Evolutionary conservation across 768 basidiomycete species (phyloP).

Genomic region (Pulveroboletus sp.): DNA sequence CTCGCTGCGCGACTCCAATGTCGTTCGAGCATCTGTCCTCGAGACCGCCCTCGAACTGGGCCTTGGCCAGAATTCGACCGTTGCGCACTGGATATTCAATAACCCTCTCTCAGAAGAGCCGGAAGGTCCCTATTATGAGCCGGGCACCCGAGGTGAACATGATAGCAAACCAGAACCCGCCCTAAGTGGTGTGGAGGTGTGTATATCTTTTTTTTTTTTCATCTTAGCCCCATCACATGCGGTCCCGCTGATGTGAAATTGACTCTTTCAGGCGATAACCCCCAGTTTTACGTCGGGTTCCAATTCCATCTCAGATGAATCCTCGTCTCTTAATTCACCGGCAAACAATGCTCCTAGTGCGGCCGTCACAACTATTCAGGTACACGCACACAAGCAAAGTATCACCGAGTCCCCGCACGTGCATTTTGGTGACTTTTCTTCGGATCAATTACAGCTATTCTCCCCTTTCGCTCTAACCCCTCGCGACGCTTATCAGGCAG

Average conservation of each 20-base stretch:
- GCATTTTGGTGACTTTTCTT: constrained; percentile 28
- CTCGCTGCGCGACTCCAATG: constrained; percentile 45
- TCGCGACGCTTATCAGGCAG: background rate
- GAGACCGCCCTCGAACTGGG: constrained; percentile 70
- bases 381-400: constrained; percentile 27
- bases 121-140: constrained; percentile 34
- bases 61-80: constrained; percentile 50
- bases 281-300: constrained; percentile 39
- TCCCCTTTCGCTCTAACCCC: constrained; percentile 19
- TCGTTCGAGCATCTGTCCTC: constrained; percentile 67
- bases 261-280: constrained; percentile 18
- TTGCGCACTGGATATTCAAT: constrained; percentile 71
- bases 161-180: constrained; percentile 9
- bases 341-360: constrained; percentile 15
- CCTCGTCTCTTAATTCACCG: constrained; percentile 30
- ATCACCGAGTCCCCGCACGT: constrained; percentile 27
- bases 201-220: constrained; percentile 5
- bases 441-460: constrained; percentile 27
- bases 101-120: constrained; percentile 55
- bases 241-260: constrained; percentile 10
- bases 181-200: constrained; percentile 27
- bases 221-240: background rate
- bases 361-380: constrained; percentile 14
- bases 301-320: constrained; percentile 41
- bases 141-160: background rate